Evolutionary conservation across 495 filamentous ascomycete genomes (phyloP), one percentile per base, ranked within the genome.

Genomic region (Viridothelium virens): DNA sequence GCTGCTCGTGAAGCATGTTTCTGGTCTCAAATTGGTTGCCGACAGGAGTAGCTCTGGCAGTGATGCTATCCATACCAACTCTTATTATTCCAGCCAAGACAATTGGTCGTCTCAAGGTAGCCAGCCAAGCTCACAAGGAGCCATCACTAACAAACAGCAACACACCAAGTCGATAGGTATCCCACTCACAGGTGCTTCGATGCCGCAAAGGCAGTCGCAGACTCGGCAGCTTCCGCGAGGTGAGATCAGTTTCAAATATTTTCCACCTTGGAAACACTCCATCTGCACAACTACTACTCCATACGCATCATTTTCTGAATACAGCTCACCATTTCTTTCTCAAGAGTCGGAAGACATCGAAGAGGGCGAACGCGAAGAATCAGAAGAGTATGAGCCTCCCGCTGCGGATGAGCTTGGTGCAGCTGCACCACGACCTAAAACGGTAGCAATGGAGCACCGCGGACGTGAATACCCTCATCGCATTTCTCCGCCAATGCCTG

Each of bases 31-130:
- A 72, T 68, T 63, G 11, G 37, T 38, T n/a, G 61, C 65, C 65
- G 84, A 85, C 77, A 79, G 75, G 65, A 74, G 75, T 69, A 79
- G 81, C 75, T 81, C 83, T 68, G 78, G 83, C 68, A 87, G 82
- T 81, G 90, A 92, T 72, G 92, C 90, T 11, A 89, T 91, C 77
- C 91, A 96, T 77, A 88, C 93, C 72, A 92, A 94, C 69, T 92
- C 90, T n/a, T 93, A 94, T 76, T 96, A 97, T 78, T 96, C 91
- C 59, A 96, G 91, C 80, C 87, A 86, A 78, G 77, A 70, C 64
- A 71, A 70, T 56, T 79, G 76, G 77, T 74, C 74, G 31, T 72
- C 78, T 16, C 80, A 79, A 67, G 80, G 82, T 65, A 73, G 79
- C 61, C 74, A 77, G 65, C 73, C 78, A 33, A 59, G 53, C 53